A percentile compares a stretch with the other conserved stretches of the same genome.
Conservation (phyloP, 2,329 filamentous ascomycete species). For the Pseudocercospora crystallina region DNA sequence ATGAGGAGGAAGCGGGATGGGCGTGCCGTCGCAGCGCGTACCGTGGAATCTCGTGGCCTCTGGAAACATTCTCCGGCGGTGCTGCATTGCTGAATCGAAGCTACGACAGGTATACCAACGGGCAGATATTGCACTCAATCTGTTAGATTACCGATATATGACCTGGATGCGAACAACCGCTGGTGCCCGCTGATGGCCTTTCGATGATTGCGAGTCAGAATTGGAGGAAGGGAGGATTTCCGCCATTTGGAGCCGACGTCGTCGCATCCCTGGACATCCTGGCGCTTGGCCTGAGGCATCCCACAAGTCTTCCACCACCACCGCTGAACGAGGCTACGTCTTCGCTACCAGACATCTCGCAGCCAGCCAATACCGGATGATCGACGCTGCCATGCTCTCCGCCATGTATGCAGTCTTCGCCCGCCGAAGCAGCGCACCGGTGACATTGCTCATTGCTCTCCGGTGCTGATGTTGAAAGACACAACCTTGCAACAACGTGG, state of each 20-base stretch:
- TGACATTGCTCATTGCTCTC: too few relatives aligned
- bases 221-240: background rate
- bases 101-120: background rate
- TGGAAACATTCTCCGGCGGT: background rate
- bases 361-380: background rate
- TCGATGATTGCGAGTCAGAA: background rate
- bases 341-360: background rate
- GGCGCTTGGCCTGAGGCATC: background rate
- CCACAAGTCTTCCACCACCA: background rate
- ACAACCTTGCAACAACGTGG: too few relatives aligned
- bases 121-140: background rate
- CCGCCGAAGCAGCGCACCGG: too few relatives aligned
- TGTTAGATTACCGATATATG: slow-evolving; percentile 10
- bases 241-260: slow-evolving; percentile 4
- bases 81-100: background rate
- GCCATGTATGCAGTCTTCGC: too few relatives aligned
- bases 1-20: slow-evolving; percentile 5
- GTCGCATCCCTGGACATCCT: slow-evolving; percentile 1
- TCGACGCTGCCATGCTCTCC: background rate
- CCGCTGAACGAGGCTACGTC: background rate
- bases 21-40: background rate
- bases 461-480: too few relatives aligned
- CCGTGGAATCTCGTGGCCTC: background rate
- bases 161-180: background rate
- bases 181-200: slow-evolving; percentile 7